These are phyloP conservation scores for Phytophthora citrophthora DNA, from an alignment of 352 stramenopile genomes.

Conservation along the genomic window DNA sequence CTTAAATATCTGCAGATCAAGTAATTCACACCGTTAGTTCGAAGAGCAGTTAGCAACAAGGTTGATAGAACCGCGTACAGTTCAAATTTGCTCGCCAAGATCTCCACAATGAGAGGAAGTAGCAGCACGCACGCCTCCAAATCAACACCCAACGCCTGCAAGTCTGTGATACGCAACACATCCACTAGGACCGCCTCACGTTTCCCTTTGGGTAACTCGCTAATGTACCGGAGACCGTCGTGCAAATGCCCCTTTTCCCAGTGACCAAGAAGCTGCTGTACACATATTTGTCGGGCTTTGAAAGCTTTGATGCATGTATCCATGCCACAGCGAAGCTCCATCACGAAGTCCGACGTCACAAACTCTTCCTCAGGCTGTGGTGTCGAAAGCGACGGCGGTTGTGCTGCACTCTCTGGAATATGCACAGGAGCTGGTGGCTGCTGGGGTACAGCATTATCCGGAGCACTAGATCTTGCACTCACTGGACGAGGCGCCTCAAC, in stretches of 20 bases:
- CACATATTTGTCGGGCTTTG: constrained; percentile 64
- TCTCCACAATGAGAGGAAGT: constrained; percentile 77
- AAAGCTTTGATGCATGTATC: constrained; percentile 84
- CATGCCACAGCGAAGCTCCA: constrained; percentile 86
- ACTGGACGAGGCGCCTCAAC: constrained; percentile 10
- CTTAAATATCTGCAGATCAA: constrained; percentile 54
- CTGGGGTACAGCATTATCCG: background rate
- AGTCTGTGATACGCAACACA: constrained; percentile 67
- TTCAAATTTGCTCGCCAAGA: constrained; percentile 74
- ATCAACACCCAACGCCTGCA: constrained; percentile 68
- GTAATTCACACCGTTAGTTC: constrained; percentile 4
- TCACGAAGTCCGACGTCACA: constrained; percentile 74
- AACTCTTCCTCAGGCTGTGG: constrained; percentile 26
- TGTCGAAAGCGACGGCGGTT: constrained; percentile 3
- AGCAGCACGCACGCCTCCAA: constrained; percentile 76
- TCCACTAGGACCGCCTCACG: constrained; percentile 78
- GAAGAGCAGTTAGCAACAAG: background rate
- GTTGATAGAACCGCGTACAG: constrained; percentile 39
- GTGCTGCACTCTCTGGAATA: constrained; percentile 1
- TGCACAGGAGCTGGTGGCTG: constrained; percentile 3
- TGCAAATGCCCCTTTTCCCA: constrained; percentile 79
- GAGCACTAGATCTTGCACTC: constrained; percentile 9
- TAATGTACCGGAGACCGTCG: constrained; percentile 73
- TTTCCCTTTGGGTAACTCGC: constrained; percentile 69
- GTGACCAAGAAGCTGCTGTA: constrained; percentile 70